Conservation (phyloP, 495 filamentous ascomycete species). For the Neurospora sp. region DNA sequence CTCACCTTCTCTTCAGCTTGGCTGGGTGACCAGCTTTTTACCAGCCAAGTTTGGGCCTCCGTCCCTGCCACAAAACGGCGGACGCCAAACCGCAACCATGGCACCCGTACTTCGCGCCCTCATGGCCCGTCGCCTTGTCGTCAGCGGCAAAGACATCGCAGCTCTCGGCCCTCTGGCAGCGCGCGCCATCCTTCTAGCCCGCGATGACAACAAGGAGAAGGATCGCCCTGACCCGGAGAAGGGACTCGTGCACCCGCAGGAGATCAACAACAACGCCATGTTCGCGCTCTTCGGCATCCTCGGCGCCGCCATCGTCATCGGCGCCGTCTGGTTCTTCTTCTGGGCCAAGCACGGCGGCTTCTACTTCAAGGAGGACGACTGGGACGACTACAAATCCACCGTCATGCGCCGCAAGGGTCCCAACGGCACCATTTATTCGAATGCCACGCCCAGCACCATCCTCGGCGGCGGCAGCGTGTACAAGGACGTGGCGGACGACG, state of each 20-base stretch:
- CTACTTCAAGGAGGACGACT: constrained; percentile 71
- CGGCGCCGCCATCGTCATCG: constrained; percentile 65
- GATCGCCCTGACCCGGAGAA: constrained; percentile 21
- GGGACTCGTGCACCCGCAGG: constrained; percentile 51
- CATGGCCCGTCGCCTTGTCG: constrained; percentile 1
- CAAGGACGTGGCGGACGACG: constrained; percentile 38
- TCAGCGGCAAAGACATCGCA: constrained; percentile 8
- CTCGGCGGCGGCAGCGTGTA: constrained; percentile 72
- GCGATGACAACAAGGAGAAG: constrained; percentile 12
- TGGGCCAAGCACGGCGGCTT: constrained; percentile 95
- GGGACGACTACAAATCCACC: constrained; percentile 97
- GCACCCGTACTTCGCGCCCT: constrained; percentile 19
- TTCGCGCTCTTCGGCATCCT: constrained; percentile 80
- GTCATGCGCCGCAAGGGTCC: constrained; percentile 88
- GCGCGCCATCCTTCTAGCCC: constrained; percentile 27
- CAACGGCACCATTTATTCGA: constrained; percentile 70
- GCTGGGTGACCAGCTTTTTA: constrained; percentile 17
- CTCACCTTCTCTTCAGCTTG: constrained; percentile 5
- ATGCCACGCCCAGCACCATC: constrained; percentile 70
- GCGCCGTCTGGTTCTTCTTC: constrained; percentile 94
- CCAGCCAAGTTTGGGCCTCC: constrained; percentile 10
- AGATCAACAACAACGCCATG: constrained; percentile 75
- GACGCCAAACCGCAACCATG: constrained; percentile 12
- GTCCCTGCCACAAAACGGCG: background rate
- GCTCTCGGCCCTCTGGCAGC: constrained; percentile 33